Evolutionary conservation across 768 basidiomycete genomes (phyloP).

Genomic region (Russula emetica): DNA sequence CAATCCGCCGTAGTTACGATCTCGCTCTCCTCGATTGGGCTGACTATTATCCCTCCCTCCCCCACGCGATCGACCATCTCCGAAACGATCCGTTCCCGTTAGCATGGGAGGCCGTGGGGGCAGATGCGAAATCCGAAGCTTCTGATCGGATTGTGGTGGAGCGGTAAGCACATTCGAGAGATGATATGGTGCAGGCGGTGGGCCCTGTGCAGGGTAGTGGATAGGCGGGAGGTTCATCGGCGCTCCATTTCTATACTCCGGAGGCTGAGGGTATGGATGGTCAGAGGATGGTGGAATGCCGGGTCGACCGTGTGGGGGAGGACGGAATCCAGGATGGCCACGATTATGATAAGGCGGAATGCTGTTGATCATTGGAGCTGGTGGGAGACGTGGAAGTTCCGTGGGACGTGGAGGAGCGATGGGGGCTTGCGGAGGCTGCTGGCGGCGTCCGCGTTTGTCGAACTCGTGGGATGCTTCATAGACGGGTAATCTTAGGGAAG

Average conservation of each 20-base stretch:
- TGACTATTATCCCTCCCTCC: constrained; percentile 25
- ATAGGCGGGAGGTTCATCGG: constrained; percentile 24
- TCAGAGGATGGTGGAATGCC: constrained; percentile 31
- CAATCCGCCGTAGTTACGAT: constrained; percentile 29
- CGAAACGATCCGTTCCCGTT: constrained; percentile 17
- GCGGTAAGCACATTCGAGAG: constrained; percentile 3
- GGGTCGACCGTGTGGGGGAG: constrained; percentile 29
- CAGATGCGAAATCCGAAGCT: constrained; percentile 22
- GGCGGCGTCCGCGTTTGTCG: constrained; percentile 64
- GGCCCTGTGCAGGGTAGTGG: constrained; percentile 24
- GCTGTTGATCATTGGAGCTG: constrained; percentile 27
- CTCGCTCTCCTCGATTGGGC: constrained; percentile 25
- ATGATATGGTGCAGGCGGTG: constrained; percentile 24
- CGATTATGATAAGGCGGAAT: constrained; percentile 16
- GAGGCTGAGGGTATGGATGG: constrained; percentile 23
- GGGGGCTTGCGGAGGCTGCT: constrained; percentile 32
- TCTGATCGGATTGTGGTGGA: constrained; percentile 9
- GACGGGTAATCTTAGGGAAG: constrained; percentile 50
- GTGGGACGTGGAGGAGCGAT: constrained; percentile 27
- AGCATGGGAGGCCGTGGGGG: constrained; percentile 29
- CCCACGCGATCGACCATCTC: constrained; percentile 16
- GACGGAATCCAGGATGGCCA: constrained; percentile 23
- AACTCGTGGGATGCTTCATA: constrained; percentile 85
- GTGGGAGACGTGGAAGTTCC: constrained; percentile 28
- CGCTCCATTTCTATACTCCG: constrained; percentile 13